Base-by-base conservation (phyloP, 2,329 filamentous ascomycete species). In the Exutisphaerella laricina region DNA sequence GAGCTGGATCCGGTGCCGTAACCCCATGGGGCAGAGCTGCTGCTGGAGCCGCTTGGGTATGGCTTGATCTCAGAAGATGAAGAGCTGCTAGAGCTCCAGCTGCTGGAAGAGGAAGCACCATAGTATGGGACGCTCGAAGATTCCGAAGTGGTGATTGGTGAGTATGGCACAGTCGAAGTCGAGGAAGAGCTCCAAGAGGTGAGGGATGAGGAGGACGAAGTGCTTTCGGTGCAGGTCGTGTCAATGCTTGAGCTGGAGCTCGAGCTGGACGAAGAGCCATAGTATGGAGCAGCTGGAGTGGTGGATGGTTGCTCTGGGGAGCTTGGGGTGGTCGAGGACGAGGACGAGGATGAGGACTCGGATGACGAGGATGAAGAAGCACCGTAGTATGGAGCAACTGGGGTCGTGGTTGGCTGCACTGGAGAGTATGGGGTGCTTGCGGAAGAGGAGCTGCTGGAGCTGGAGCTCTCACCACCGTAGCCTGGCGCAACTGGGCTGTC, bases 271-370 rank as follows among this genome's bases (percentile, higher is more conserved):
- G 43, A 45, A 31, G 39, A 18, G 26, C 43, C 33, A 2, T 34
- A 20, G 21, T 18, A 41, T 18, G 44, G 35, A 9, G 31, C 29
- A 25, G 39, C 16, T 13, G 41, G 28, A 49, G 32, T 36, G 40
- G 28, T 43, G 21, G 31, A 29, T 7, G 40, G 31, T 5, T 31
- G 26, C 5, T 17, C 7, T 6, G 16, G 10, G 31, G 16, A 16
- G 39, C 10, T 14, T 7, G 13, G 22, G 12, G 17, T 17, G 10
- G 21, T 16, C 12, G 32, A 16, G 7, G 30, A 23, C 4, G 32
- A 39, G 43, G 33, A 32, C 22, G 31, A 34, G 36, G 28, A 43
- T 13, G 48, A 45, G 48, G 42, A 53, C 36, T 41, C 38, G 28
- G 43, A 23, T 17, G 38, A 45, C 9, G 37, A 43, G 10, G 40